Base-by-base conservation (phyloP, 768 basidiomycete genomes). In the Fomitopsis serialis region DNA sequence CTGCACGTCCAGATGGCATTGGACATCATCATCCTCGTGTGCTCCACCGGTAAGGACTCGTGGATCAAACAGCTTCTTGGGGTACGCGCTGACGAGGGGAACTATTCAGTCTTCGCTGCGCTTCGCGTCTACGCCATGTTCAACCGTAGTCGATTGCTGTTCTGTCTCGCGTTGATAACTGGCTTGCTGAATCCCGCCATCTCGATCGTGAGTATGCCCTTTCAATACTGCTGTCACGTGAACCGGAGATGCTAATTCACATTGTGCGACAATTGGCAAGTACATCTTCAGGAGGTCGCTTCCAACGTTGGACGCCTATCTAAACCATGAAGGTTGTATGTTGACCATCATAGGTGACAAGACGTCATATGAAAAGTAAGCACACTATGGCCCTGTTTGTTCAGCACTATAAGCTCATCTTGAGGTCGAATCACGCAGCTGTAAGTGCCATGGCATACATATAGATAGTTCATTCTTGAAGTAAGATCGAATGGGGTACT, bases 61-160 rank as follows among this genome's bases (percentile, higher is more conserved):
- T 24, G 8, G 21, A 27, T 47, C 23, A 34, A 19, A n/a, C n/a
- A n/a, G n/a, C n/a, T n/a, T n/a, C n/a, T n/a, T n/a, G n/a, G n/a
- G n/a, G n/a, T n/a, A n/a, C n/a, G n/a, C n/a, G n/a, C n/a, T n/a
- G n/a, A n/a, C n/a, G n/a, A n/a, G n/a, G n/a, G n/a, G n/a, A n/a
- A n/a, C n/a, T n/a, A n/a, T n/a, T n/a, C 21, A 47, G 46, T 47
- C n/a, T 47, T 47, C n/a, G 24, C 46, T 3, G 46, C 46, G 24
- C 29, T 29, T 3, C 46, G 46, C n/a, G 21, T 47, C n/a, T 47
- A 47, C 21, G 46, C 46, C 12, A 47, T 47, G 10, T 34, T 29
- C n/a, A 21, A 34, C 29, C 46, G 29, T 17, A 29, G 25, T 8
- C n/a, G 29, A 34, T 47, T 10, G 19, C 12, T 34, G 15, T 47